phyloP scores from a whole-genome alignment of 2,329 filamentous ascomycete species.

The Colletotrichum tofieldiae region DNA sequence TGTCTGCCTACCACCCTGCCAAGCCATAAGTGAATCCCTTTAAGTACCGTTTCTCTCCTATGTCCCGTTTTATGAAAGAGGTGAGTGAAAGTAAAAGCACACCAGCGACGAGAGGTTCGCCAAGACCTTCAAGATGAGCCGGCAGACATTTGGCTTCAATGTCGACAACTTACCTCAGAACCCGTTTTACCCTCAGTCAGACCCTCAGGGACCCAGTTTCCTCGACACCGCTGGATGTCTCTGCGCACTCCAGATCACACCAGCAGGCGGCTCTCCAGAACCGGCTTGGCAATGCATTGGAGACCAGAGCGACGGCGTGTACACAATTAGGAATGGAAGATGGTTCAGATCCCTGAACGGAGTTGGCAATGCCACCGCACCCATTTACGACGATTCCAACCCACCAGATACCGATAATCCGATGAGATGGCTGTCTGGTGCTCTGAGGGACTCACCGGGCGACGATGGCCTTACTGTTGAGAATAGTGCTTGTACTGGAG shows the following conservation, averaged over 20 bases:
- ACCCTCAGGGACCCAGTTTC: constrained; percentile 54
- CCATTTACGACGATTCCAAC: constrained; percentile 56
- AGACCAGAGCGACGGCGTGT: constrained; percentile 59
- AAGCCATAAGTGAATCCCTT: neutral
- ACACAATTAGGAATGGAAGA: constrained; percentile 56
- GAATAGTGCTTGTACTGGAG: constrained; percentile 59
- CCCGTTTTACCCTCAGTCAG: constrained; percentile 54
- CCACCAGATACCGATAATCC: constrained; percentile 51
- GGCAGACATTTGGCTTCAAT: neutral
- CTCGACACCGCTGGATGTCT: constrained; percentile 59
- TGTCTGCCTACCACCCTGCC: constrained; percentile 1
- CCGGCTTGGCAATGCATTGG: constrained; percentile 62
- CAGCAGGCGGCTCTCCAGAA: constrained; percentile 36
- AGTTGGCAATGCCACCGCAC: constrained; percentile 45
- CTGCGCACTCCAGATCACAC: constrained; percentile 52
- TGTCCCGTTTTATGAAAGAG: too few relatives aligned
- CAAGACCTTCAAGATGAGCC: constrained; percentile 22
- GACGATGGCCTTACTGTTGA: constrained; percentile 50
- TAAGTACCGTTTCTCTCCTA: neutral
- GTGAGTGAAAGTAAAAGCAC: neutral
- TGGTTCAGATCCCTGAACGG: constrained; percentile 57
- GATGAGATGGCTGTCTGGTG: constrained; percentile 50
- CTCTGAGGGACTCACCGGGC: constrained; percentile 43
- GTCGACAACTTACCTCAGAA: constrained; percentile 52
- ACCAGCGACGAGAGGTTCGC: neutral